Base-by-base conservation (phyloP, 2,329 filamentous ascomycete species). In the Diaporthe vexans region DNA sequence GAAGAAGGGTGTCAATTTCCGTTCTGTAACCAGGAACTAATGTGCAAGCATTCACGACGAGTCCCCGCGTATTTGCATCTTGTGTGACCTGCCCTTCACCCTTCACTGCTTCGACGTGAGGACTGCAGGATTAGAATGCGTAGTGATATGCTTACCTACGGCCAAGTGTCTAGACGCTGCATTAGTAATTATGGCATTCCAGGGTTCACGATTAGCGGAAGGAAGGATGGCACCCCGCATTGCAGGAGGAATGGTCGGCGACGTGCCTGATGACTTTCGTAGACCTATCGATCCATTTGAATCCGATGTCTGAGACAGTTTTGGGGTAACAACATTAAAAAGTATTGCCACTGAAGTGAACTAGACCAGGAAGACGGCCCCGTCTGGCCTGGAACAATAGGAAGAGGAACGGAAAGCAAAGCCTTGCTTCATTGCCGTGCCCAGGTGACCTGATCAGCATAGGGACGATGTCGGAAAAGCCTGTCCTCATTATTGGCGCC, bases 401-500 rank as follows among this genome's bases (percentile, higher is more conserved):
- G 29, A 51, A 11, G 1, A 19, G 33, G 26, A 29, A 21, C 10
- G 19, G 51, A 37, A 51, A 67, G 61, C 46, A 52, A 63, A 35
- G 29, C 5, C 26, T 37, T 26, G 43, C 13, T 11, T 13, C 29
- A 24, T 51, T 7, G 33, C 33, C 46, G 26, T 37, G 7, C 19
- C 51, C 43, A 24, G 29, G 29, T 33, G 29, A 6, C 43, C 43
- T 51, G 61, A 52, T 11, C 21, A 52, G 15, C 21, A 52, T 29
- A 33, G 10, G 26, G 8, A 35, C 11, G 43, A 67, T 67, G 63
- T 9, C 46, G 63, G 63, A 33, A 52, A 67, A 37, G 46, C 81
- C 80, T 33, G 80, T 85, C 46, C 74, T 84, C 58, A 84, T 85
- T 71, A 80, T 81, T 40, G 83, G 83, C 33, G 83, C 81, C 8